Conservation (phyloP, 2,329 filamentous ascomycete species). For the Penicillium sp. region DNA sequence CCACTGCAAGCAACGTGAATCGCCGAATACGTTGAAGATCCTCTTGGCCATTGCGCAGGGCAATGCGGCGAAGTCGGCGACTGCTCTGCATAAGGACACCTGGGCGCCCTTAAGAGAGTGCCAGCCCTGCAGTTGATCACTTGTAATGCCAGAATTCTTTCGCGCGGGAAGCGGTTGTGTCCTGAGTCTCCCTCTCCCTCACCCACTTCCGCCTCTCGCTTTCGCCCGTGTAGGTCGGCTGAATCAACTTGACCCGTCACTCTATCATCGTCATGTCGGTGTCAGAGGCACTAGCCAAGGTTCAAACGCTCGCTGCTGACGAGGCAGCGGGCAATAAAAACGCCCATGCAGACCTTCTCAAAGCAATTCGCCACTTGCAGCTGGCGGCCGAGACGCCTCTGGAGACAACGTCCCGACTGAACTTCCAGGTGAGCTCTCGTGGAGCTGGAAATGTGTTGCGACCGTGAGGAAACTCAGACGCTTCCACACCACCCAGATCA, state of each 20-base stretch:
- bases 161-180: too few relatives aligned
- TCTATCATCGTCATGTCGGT: slow-evolving; percentile 12
- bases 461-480: too few relatives aligned
- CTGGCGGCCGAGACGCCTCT: slow-evolving; percentile 16
- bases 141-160: too few relatives aligned
- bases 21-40: too few relatives aligned
- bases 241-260: not conserved
- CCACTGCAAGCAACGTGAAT: too few relatives aligned
- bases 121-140: too few relatives aligned
- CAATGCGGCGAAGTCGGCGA: too few relatives aligned
- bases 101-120: too few relatives aligned
- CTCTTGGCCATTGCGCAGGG: too few relatives aligned
- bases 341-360: slow-evolving; percentile 11
- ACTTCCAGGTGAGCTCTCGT: slow-evolving; percentile 12
- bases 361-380: slow-evolving; percentile 16
- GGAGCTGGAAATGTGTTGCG: not conserved
- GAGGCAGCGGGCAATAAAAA: slow-evolving; percentile 12
- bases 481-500: slow-evolving; percentile 11
- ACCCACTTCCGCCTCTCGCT: not conserved
- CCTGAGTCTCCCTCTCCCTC: too few relatives aligned
- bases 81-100: too few relatives aligned
- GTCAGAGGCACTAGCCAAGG: slow-evolving; percentile 3
- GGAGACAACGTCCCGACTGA: slow-evolving; percentile 17
- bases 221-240: not conserved
- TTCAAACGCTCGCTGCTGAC: slow-evolving; percentile 5